These are phyloP conservation scores for Amaranthus cruentus DNA, from an alignment of 148 eudicot species.

Conservation along the genomic window DNA sequence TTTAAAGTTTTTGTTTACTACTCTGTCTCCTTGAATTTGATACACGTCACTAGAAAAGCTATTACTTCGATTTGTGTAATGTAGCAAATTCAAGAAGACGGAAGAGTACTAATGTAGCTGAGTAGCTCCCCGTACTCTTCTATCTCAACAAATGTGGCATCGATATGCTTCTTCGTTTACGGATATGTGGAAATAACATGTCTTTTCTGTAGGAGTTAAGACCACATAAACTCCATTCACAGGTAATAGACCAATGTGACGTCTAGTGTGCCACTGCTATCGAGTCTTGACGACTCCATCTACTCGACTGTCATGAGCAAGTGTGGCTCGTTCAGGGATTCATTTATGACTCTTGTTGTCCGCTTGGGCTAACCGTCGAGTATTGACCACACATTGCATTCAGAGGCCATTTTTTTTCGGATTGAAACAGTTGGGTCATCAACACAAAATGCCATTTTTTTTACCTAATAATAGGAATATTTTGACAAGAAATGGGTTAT, in stretches of 20 bases:
- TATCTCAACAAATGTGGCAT: no score
- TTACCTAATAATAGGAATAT: no score
- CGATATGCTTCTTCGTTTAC: not conserved
- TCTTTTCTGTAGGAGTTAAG: not conserved
- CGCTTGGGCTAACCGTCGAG: not conserved
- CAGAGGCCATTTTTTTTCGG: not conserved
- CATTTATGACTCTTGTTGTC: not conserved
- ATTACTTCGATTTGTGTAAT: no score
- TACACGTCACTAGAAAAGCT: no score
- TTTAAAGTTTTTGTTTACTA: not conserved
- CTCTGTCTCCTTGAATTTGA: no score
- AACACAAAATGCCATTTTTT: no score
- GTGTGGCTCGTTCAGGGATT: not conserved
- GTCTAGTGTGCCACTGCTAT: no score
- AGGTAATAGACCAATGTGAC: no score
- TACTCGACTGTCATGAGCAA: slow-evolving; percentile 5
- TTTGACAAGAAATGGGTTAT: no score
- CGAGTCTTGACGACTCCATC: not conserved
- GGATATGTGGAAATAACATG: not conserved
- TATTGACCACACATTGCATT: not conserved
- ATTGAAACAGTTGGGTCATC: not conserved
- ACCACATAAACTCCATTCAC: not conserved
- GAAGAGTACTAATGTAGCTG: no score
- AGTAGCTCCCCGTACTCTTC: no score
- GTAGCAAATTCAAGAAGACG: no score